Conservation (phyloP, 345 rosid species). For the Rhodamnia rubescens region DNA sequence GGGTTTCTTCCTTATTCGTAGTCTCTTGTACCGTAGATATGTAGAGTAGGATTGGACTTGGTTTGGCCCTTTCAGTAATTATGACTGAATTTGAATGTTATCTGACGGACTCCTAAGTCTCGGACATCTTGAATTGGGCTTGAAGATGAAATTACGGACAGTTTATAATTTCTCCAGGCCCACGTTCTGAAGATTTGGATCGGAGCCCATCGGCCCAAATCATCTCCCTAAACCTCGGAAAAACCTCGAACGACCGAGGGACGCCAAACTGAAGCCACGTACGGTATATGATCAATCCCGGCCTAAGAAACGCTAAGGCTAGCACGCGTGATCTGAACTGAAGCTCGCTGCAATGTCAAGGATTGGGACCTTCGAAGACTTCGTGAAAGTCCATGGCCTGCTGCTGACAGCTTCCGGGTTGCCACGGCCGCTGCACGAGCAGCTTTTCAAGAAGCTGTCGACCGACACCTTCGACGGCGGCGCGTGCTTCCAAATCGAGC, state of each 20-base stretch:
- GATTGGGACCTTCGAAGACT: constrained; percentile 58
- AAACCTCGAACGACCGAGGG: not conserved
- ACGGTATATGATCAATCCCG: not conserved
- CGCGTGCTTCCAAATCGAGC: constrained; percentile 58
- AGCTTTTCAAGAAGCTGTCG: constrained; percentile 59
- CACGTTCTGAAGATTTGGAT: not conserved
- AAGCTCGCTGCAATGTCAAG: not conserved
- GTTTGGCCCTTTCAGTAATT: not conserved
- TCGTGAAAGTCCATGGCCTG: constrained; percentile 63
- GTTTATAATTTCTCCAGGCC: not conserved
- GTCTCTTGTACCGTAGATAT: not conserved
- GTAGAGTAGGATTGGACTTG: not conserved
- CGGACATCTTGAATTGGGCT: not conserved
- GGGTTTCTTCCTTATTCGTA: no score
- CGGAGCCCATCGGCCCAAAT: not conserved
- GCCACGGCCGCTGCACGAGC: constrained; percentile 55
- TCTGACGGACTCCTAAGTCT: no score
- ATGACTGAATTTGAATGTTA: not conserved
- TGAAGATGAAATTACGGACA: no score
- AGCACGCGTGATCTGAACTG: not conserved
- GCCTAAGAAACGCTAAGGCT: not conserved
- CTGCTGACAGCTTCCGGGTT: constrained; percentile 79
- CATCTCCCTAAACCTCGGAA: not conserved
- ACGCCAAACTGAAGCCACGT: not conserved
- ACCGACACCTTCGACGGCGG: constrained; percentile 82